These are phyloP conservation scores for Pyrenochaeta sp. DNA, from an alignment of 2,329 filamentous ascomycete genomes.

Conservation along the genomic window DNA sequence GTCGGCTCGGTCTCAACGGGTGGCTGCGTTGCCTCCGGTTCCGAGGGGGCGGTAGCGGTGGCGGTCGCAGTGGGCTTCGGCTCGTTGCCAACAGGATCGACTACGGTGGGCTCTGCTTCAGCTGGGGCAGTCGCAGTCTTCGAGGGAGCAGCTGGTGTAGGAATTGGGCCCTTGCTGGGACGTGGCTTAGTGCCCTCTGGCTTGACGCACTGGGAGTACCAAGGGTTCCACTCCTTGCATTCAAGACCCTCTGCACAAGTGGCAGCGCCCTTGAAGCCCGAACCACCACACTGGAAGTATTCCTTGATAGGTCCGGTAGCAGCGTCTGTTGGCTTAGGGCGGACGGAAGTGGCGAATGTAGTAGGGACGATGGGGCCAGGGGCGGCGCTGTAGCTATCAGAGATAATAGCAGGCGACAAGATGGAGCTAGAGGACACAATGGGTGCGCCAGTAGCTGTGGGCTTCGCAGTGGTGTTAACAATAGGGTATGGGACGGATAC, in stretches of 20 bases:
- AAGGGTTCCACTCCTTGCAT: conserved; percentile 54
- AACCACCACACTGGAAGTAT: conserved; percentile 55
- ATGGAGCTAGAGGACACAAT: conserved; percentile 4
- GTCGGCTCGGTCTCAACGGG: conserved; percentile 7
- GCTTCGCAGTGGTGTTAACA: not conserved
- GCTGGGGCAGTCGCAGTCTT: conserved; percentile 10
- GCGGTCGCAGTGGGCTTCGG: conserved; percentile 2
- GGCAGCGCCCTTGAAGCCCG: conserved; percentile 50
- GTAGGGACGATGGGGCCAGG: conserved; percentile 17
- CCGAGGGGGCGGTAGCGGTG: not conserved
- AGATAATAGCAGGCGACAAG: conserved; percentile 1
- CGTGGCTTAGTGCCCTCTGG: conserved; percentile 17
- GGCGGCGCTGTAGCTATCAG: not conserved
- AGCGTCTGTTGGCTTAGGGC: conserved; percentile 28
- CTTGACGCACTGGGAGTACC: conserved; percentile 56
- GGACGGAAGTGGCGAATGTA: conserved; percentile 32
- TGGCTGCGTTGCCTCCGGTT: not conserved
- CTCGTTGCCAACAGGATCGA: conserved; percentile 4
- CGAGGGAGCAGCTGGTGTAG: conserved; percentile 11
- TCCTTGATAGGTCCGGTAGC: conserved; percentile 23
- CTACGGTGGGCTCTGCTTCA: conserved; percentile 11
- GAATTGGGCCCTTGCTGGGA: conserved; percentile 15
- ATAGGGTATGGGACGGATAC: not conserved
- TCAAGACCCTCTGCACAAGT: conserved; percentile 50
- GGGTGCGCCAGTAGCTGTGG: conserved; percentile 5